Conservation (phyloP, 306 rosid species). For the Begonia peltatifolia region DNA sequence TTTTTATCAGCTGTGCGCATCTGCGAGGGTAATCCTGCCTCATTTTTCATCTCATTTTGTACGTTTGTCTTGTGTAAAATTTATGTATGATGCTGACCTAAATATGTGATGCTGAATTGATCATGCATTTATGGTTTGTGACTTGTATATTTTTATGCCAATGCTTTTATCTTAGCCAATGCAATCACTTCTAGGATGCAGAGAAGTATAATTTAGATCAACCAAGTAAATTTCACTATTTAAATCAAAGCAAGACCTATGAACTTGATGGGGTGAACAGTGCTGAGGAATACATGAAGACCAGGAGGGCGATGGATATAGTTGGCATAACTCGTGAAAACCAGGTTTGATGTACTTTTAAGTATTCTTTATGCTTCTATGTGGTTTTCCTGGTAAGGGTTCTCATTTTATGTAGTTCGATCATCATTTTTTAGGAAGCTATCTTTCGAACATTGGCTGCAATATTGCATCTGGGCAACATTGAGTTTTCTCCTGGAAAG, state of each 20-base stretch:
- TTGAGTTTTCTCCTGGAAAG: constrained; percentile 95
- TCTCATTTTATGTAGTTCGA: constrained; percentile 2
- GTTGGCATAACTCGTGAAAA: constrained; percentile 73
- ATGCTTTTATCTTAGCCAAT: constrained; percentile 13
- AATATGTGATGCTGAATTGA: background rate
- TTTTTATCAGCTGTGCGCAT: constrained; percentile 89
- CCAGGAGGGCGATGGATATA: constrained; percentile 91
- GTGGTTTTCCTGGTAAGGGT: constrained; percentile 5
- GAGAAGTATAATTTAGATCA: constrained; percentile 67
- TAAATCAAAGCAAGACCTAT: constrained; percentile 82
- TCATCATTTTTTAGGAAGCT: constrained; percentile 44
- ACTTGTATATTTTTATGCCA: constrained; percentile 2
- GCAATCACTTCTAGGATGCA: constrained; percentile 54
- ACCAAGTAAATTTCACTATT: constrained; percentile 77
- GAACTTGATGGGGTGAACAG: constrained; percentile 84
- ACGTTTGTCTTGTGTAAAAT: constrained; percentile 1
- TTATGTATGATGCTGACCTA: background rate
- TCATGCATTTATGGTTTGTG: background rate
- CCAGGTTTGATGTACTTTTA: constrained; percentile 39
- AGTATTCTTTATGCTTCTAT: background rate
- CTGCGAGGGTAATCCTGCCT: constrained; percentile 42
- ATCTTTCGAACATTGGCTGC: constrained; percentile 86
- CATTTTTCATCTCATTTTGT: background rate
- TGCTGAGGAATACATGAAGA: constrained; percentile 71
- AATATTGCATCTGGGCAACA: constrained; percentile 77